A percentile compares a stretch with the other conserved stretches of the same genome.
phyloP scores from a whole-genome alignment of 331 rosid species.

The Pyracantha coccinea region DNA sequence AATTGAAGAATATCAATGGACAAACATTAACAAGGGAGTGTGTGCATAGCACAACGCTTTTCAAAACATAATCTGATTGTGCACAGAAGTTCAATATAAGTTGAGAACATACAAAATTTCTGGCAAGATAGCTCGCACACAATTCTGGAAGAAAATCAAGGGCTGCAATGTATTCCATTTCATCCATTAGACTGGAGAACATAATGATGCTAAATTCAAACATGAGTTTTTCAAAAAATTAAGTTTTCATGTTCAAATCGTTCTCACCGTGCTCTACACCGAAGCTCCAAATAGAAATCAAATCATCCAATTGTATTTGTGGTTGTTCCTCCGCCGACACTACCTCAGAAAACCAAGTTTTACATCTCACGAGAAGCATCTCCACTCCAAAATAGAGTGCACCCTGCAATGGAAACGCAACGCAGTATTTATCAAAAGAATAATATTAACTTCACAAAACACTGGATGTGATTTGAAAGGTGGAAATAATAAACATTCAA shows the following conservation, averaged over 20 bases:
- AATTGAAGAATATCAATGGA: not conserved
- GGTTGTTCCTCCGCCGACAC: slow-evolving; percentile 22
- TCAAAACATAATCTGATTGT: not conserved
- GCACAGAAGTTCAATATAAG: slow-evolving; percentile 18
- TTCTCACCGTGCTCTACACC: slow-evolving; percentile 50
- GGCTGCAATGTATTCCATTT: slow-evolving; percentile 41
- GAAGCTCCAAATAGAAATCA: slow-evolving; percentile 58
- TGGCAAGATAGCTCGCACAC: slow-evolving; percentile 62
- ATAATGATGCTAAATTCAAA: not conserved
- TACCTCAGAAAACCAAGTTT: slow-evolving; percentile 52
- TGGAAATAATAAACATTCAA: not conserved
- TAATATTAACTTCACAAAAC: not conserved
- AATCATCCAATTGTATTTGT: slow-evolving; percentile 40
- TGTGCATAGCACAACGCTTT: too few species aligned
- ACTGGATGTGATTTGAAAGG: not conserved
- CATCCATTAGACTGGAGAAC: slow-evolving; percentile 22
- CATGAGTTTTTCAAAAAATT: not conserved
- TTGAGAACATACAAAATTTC: slow-evolving; percentile 61
- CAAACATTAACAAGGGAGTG: not conserved
- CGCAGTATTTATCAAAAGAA: not conserved
- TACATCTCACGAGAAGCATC: slow-evolving; percentile 50
- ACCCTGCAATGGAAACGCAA: slow-evolving; percentile 42
- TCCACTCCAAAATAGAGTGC: slow-evolving; percentile 84
- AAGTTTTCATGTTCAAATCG: not conserved
- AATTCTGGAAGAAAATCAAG: slow-evolving; percentile 37